Evolutionary conservation across 495 filamentous ascomycete genomes (phyloP).

Genomic region (Aspergillus wentii): DNA sequence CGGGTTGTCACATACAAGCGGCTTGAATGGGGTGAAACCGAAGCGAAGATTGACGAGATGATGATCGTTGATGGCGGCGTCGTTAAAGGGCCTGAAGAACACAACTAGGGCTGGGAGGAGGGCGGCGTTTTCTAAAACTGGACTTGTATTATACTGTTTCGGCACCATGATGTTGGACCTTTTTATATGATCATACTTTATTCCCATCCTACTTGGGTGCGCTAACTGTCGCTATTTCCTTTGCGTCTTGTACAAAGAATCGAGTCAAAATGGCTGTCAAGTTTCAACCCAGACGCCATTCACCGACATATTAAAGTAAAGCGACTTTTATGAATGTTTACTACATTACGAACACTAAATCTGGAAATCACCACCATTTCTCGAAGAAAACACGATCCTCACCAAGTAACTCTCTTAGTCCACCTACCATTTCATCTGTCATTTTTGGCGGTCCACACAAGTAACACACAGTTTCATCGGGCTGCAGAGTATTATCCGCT

Average conservation of each 20-base stretch:
- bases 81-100: conserved; percentile 34
- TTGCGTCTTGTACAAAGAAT: no score
- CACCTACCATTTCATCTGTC: conserved; percentile 74
- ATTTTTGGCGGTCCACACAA: conserved; percentile 75
- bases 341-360: background rate
- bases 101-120: no score
- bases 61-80: conserved; percentile 80
- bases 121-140: conserved; percentile 3
- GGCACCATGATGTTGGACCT: no score
- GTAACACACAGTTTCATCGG: conserved; percentile 57
- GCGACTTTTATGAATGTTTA: background rate
- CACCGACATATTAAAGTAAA: no score
- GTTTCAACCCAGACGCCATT: no score
- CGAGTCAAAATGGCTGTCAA: no score
- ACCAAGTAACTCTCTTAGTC: conserved; percentile 41
- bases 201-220: no score
- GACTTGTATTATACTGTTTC: no score
- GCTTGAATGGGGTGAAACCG: conserved; percentile 74
- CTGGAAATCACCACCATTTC: conserved; percentile 73
- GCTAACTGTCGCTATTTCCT: no score
- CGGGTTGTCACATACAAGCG: conserved; percentile 89
- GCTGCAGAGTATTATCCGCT: conserved; percentile 24
- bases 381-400: conserved; percentile 66
- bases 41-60: conserved; percentile 72
- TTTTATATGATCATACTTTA: no score